Conservation (phyloP, 768 basidiomycete genomes). For the Thelephora aurantiotincta region DNA sequence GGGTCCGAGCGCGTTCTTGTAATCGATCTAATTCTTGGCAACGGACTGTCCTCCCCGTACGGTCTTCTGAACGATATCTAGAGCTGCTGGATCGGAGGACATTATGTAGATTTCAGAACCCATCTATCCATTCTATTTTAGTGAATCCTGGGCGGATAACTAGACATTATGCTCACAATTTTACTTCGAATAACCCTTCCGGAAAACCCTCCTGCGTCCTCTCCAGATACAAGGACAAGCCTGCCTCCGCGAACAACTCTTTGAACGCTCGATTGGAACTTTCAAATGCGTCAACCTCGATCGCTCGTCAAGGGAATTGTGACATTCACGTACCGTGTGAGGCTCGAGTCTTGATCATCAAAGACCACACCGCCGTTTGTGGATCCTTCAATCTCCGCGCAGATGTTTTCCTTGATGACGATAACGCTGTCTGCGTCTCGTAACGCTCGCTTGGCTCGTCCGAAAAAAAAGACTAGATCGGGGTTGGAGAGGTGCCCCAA, state of each 20-base stretch:
- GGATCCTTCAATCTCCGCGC: conserved; percentile 30
- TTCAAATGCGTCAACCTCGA: conserved; percentile 4
- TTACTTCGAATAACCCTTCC: conserved; percentile 66
- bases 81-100: no score
- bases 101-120: no score
- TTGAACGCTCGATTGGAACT: conserved; percentile 85
- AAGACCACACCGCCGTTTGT: conserved; percentile 40
- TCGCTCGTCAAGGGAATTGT: background rate
- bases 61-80: no score
- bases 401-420: conserved; percentile 87
- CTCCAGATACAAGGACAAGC: conserved; percentile 55
- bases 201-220: conserved; percentile 78
- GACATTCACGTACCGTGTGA: conserved; percentile 51
- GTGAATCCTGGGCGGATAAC: background rate
- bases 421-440: conserved; percentile 45
- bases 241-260: conserved; percentile 56
- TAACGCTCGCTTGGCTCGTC: conserved; percentile 45
- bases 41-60: no score
- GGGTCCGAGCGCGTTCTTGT: no score
- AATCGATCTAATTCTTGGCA: no score
- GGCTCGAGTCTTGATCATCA: conserved; percentile 79
- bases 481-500: conserved; percentile 70
- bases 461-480: conserved; percentile 69
- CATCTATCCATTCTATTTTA: no score
- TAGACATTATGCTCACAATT: conserved; percentile 44